phyloP scores from a whole-genome alignment of 2,329 filamentous ascomycete genomes.

The Albifimbria verrucaria region DNA sequence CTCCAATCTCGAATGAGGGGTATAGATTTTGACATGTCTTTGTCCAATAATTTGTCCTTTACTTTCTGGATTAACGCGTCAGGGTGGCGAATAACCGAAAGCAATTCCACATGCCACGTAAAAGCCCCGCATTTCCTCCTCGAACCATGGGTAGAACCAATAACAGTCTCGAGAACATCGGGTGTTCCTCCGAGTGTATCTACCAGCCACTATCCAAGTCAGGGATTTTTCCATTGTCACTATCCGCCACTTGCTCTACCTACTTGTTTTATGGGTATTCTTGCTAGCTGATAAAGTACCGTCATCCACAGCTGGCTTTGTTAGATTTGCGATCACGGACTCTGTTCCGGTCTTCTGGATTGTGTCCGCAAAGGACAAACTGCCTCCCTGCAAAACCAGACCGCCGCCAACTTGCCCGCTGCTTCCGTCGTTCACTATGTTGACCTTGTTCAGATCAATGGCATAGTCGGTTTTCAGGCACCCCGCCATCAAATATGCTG shows the following conservation, averaged over 20 bases:
- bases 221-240: neutral
- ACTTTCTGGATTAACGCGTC: neutral
- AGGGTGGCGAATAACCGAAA: neutral
- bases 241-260: neutral
- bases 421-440: constrained; percentile 16
- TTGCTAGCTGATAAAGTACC: neutral
- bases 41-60: neutral
- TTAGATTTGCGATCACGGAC: neutral
- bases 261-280: neutral
- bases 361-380: neutral
- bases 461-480: neutral
- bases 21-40: neutral
- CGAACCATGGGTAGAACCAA: neutral
- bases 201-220: neutral
- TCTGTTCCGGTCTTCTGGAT: neutral
- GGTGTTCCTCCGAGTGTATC: neutral
- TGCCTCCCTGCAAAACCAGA: neutral
- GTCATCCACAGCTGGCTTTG: neutral
- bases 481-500: neutral
- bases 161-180: neutral
- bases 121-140: neutral
- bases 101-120: neutral
- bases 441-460: neutral
- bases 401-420: constrained; percentile 27
- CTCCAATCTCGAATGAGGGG: neutral